Conservation (phyloP, 768 basidiomycete genomes). For the Rhizopogon vesiculosus region DNA sequence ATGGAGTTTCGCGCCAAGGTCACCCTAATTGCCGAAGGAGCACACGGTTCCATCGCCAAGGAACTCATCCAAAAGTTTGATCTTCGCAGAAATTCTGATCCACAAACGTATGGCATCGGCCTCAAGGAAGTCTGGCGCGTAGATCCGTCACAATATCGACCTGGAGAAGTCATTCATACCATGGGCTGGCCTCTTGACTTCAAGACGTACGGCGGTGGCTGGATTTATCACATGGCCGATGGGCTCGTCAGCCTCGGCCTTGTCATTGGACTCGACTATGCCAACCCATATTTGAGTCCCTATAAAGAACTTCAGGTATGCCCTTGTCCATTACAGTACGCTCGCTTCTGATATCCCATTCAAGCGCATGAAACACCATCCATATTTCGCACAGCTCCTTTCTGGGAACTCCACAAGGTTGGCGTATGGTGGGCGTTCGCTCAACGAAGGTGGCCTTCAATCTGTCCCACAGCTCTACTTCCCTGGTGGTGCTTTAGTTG, state of each 20-base stretch:
- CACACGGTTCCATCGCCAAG: constrained; percentile 89
- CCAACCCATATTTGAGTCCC: constrained; percentile 89
- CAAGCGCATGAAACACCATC: constrained; percentile 94
- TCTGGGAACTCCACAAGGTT: constrained; percentile 69
- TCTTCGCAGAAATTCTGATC: constrained; percentile 61
- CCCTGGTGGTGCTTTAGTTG: constrained; percentile 92
- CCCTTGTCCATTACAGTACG: constrained; percentile 1
- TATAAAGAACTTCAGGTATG: constrained; percentile 90
- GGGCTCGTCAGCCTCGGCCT: constrained; percentile 87
- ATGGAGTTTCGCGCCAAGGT: constrained; percentile 94
- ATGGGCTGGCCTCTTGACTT: constrained; percentile 89
- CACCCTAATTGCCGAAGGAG: constrained; percentile 91
- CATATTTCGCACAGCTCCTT: constrained; percentile 80
- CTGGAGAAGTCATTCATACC: constrained; percentile 84
- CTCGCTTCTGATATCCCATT: constrained; percentile 4
- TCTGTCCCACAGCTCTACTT: constrained; percentile 83
- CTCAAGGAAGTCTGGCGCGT: constrained; percentile 98
- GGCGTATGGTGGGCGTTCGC: constrained; percentile 83
- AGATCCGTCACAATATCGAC: constrained; percentile 51
- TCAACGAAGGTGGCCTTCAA: constrained; percentile 94
- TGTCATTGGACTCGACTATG: constrained; percentile 92
- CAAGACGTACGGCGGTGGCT: constrained; percentile 81
- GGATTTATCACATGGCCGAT: constrained; percentile 93
- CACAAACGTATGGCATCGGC: constrained; percentile 95
- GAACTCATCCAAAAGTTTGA: constrained; percentile 69